Base-by-base conservation (phyloP, 305 asterid species). In the Euphrasia arctica region DNA sequence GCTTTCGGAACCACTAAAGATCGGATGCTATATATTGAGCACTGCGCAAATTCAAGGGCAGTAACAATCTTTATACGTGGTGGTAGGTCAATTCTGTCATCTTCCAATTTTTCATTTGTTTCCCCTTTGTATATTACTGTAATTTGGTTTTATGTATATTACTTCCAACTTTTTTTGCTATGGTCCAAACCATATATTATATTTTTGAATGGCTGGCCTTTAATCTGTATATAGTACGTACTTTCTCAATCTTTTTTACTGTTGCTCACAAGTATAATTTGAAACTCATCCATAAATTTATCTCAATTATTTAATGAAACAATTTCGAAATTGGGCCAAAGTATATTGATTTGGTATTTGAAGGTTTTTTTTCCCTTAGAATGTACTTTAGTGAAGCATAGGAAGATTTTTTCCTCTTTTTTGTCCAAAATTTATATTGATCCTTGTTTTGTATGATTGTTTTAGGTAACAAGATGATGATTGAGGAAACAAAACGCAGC, bases 11-110 rank as follows among this genome's bases (percentile, higher is more conserved):
- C 98, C 69, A 92, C 98, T 51, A 92, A 89, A 77, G 98, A 92
- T 70, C 81, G 97, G 54, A 92, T 92, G 98, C 85, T 91, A 65
- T 92, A 89, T 76, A 92, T 89, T 61, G 98, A 92, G 83, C 98
- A 91, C 67, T 92, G 98, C 78, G 96, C 98, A 64, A 92, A 92
- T 74, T 92, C 98, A 75, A 84, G 85, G 82, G 98, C 97, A 45
- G 98, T 92, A 13, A 92, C 98, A 63, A 75, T 92, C 75, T 92
- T 92, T 72, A 92, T 89, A 54, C 97, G 98, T 58, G 98, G 98
- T 45, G 98, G 98, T 89, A 70, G 62, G 95, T 82, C 64, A 59
- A 73, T 70, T 11, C 54, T 61, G 56, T 57, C 27, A 12, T 27
- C 39, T 51, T 72, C 54, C 62, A 25, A 3, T n/a, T 28, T 72